Conservation (phyloP, 164 flowering plant genomes). For the Umbellularia californica region DNA sequence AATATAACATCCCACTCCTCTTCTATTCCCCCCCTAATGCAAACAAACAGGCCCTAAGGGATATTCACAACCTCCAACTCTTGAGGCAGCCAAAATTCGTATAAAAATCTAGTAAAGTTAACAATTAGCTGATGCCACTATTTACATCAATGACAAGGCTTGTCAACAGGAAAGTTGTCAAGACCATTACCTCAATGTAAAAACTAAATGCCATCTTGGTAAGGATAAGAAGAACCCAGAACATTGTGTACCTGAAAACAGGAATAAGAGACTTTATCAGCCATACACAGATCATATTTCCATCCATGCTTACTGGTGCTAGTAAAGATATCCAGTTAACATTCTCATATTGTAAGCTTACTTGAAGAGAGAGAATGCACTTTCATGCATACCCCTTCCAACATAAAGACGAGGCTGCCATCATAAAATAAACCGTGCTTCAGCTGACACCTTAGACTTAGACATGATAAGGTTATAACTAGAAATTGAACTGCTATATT, state of each 20-base stretch:
- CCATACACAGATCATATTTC: not conserved
- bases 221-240: conserved; percentile 84
- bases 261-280: not conserved
- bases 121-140: too few species aligned
- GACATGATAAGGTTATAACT: not conserved
- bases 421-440: not conserved
- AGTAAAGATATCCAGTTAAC: not conserved
- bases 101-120: too few species aligned
- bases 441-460: not conserved
- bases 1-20: too few species aligned
- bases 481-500: not conserved
- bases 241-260: conserved; percentile 74
- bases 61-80: too few species aligned
- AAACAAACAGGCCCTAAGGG: too few species aligned
- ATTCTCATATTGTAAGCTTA: conserved; percentile 29
- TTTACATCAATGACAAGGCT: not conserved
- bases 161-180: not conserved
- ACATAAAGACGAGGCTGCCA: conserved; percentile 97
- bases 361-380: conserved; percentile 87
- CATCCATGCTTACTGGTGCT: not conserved
- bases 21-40: too few species aligned
- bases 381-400: conserved; percentile 98
- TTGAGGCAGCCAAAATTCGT: too few species aligned
- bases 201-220: conserved; percentile 93
- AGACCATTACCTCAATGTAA: conserved; percentile 65